Conservation (phyloP, 371 early-diverging fungal genomes). For the Mortierella sp. region DNA sequence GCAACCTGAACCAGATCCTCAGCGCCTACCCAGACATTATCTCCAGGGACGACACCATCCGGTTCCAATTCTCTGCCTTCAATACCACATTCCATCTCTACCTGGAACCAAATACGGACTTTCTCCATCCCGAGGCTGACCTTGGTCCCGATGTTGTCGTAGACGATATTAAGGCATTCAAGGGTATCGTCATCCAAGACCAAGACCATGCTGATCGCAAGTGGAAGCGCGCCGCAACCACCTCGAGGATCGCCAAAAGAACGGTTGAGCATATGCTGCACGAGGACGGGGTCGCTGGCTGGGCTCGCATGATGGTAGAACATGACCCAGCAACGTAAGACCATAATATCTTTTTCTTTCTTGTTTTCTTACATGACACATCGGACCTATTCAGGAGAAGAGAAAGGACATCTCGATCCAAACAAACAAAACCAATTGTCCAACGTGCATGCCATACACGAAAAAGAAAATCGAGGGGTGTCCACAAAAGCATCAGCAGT, state of each 20-base stretch:
- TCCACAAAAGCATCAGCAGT: constrained; percentile 5
- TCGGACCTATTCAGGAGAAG: not conserved
- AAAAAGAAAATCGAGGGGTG: not conserved
- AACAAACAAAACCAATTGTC: not conserved
- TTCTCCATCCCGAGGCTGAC: constrained; percentile 73
- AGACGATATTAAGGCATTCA: constrained; percentile 70
- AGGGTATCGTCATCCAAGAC: constrained; percentile 66
- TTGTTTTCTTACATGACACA: not conserved
- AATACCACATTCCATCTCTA: constrained; percentile 80
- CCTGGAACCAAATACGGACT: constrained; percentile 79
- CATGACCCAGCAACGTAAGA: constrained; percentile 59
- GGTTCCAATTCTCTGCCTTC: constrained; percentile 74
- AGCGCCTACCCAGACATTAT: not conserved
- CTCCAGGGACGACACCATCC: constrained; percentile 71
- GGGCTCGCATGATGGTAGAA: constrained; percentile 77
- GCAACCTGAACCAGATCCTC: not conserved
- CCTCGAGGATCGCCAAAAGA: constrained; percentile 29
- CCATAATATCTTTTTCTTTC: not conserved
- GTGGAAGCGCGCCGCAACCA: constrained; percentile 44
- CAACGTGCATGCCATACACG: not conserved
- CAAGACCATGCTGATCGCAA: constrained; percentile 47
- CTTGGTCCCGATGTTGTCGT: constrained; percentile 46
- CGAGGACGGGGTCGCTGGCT: constrained; percentile 66
- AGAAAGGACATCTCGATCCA: not conserved
- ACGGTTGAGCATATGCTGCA: constrained; percentile 57